Conservation (phyloP, 495 filamentous ascomycete genomes). For the Paragyromitra xinjiangensis region DNA sequence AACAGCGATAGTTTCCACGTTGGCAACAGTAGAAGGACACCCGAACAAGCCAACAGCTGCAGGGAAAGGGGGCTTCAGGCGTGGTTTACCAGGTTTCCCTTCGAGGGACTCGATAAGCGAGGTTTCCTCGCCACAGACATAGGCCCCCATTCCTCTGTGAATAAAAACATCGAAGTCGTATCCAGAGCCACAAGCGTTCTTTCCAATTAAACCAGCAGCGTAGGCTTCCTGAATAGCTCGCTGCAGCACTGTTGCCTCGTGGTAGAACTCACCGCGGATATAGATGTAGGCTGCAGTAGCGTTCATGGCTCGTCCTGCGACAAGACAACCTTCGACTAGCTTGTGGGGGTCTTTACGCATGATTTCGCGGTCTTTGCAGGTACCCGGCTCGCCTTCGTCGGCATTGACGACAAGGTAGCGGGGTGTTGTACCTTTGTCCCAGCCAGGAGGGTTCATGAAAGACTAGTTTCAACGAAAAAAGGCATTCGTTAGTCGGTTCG, state of each 20-base stretch:
- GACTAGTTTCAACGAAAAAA: constrained; percentile 66
- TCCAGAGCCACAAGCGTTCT: constrained; percentile 94
- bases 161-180: constrained; percentile 98
- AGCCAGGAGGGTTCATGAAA: constrained; percentile 99
- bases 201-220: constrained; percentile 88
- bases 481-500: constrained; percentile 53
- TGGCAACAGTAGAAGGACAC: constrained; percentile 96
- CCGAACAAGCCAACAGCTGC: constrained; percentile 96
- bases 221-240: constrained; percentile 97
- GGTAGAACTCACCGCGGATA: constrained; percentile 98
- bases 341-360: constrained; percentile 99
- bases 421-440: constrained; percentile 97
- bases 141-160: constrained; percentile 96
- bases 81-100: constrained; percentile 97
- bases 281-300: constrained; percentile 99
- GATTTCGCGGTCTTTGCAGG: constrained; percentile 99
- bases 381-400: constrained; percentile 98
- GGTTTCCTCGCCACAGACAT: constrained; percentile 97
- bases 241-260: constrained; percentile 93
- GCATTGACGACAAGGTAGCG: constrained; percentile 97
- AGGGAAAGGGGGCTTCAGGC: constrained; percentile 97
- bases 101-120: constrained; percentile 97
- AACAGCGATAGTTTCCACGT: constrained; percentile 96
- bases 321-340: constrained; percentile 94
- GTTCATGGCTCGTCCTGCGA: constrained; percentile 97